Base-by-base conservation (phyloP, 192 early-diverging fungal genomes). In the Rhizophagus clarus region DNA sequence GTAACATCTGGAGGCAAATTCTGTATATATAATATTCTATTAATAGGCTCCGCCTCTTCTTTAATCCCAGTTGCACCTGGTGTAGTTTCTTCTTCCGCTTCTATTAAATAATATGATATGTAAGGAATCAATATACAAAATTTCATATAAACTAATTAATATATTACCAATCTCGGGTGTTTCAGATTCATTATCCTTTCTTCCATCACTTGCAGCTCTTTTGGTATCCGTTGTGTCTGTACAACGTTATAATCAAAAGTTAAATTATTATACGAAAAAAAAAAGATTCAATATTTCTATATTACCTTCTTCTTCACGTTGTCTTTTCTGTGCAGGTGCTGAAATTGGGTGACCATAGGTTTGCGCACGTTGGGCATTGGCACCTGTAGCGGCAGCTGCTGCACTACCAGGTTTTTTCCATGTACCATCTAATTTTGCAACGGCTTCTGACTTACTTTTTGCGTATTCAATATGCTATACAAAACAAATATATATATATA, bases 401-500 rank as follows among this genome's bases (percentile, higher is more conserved):
- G 31, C 31, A 26, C 29, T 62, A 17, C 40, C 40, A 29, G 77
- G 29, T 22, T 31, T 68, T 60, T 79, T 79, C 77, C 77, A 79
- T 56, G 77, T 91, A 34, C 94, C 95, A 73, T 95, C 94, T 40
- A 89, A 74, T 76, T 92, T 87, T 66, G 90, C 90, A 22, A 95
- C 84, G 4, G 89, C 93, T 74, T 94, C 88, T 76, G 94, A 95
- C 83, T 92, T 94, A 29, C 87, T 81, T 83, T 92, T 93, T 74
- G 92, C 91, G 80, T 94, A 96, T 71, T 89, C 85, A 32, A 95
- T 93, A 79, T 87, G 88, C 93, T 94, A 79, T 31, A 49, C 31
- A 22, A 34, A 60, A 2, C 71, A 60, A 24, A 17, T 12, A 47
- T 70, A 22, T 26, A 24, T 17, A 24, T 22, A 28, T n/a, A 22